Base-by-base conservation (phyloP, 164 flowering plant genomes). In the Aristolochia contorta region DNA sequence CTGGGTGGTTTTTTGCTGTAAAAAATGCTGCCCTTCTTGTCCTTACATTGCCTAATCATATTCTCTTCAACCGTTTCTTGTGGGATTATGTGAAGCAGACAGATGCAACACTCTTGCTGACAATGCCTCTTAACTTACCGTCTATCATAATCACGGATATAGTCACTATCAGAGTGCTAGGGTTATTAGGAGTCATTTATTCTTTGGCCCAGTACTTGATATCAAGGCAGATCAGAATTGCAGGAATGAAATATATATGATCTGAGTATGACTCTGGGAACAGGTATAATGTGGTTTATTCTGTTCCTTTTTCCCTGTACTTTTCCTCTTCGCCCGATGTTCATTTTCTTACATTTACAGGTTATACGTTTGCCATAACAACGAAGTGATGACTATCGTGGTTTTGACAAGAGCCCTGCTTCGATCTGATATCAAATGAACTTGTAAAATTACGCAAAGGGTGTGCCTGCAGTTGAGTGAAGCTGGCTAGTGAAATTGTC, bases 31-130 rank as follows among this genome's bases (percentile, higher is more conserved):
- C 97, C 45, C 84, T 94, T 20, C 90, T 94, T 50, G 68, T 91
- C 37, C 84, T 94, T 23, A 94, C 99, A 3, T 83, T 91, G 60
- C 99, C 99, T 3, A 89, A 90, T 66, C 99, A 94, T 63, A 94
- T 91, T 46, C 82, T 94, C 2, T 89, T 89, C 77, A 94, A 89
- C 67, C 90, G 80, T 65, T 94, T 82, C 67, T 90, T 94, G 61
- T 94, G 99, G 99, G 86, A 86, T 70, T 82, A 77, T 71, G 69
- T 75, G 1, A 94, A 85, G 70, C 89, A 86, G 78, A 73, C 72
- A 2, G 89, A 85, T 64, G 65, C 83, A 9, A 74, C 74, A 14
- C 80, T 90, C 19, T 74, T 91, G 77, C 70, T 91, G 41, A 76
- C 90, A 0, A 33, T 89, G 72, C 99, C 99, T 20, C 89, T 94